Percentiles rank a stretch among this genome's conserved stretches.
phyloP scores from a whole-genome alignment of 2,329 filamentous ascomycete species.

The Fusarium aywerte region DNA sequence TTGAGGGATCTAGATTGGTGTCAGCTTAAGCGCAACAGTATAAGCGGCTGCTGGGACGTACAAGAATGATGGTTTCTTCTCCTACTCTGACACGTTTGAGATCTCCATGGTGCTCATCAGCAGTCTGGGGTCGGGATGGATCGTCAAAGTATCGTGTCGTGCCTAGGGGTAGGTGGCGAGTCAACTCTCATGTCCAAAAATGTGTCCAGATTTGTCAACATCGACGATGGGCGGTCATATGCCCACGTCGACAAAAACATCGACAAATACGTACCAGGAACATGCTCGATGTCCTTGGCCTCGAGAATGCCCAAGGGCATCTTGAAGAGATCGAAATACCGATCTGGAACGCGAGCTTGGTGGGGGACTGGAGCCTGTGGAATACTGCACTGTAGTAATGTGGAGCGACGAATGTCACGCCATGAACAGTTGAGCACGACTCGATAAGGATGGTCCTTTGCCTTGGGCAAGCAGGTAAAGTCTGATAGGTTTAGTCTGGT shows the following conservation, averaged over 20 bases:
- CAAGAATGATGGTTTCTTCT: slow-evolving; percentile 77
- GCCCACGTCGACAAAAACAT: background rate
- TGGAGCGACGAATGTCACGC: slow-evolving; percentile 25
- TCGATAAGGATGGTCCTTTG: background rate
- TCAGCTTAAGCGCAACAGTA: slow-evolving; percentile 22
- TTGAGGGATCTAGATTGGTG: slow-evolving; percentile 69
- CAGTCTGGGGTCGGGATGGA: slow-evolving; percentile 59
- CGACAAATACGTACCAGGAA: slow-evolving; percentile 70
- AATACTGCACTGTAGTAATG: background rate
- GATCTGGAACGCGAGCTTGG: slow-evolving; percentile 13
- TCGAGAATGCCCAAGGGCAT: slow-evolving; percentile 76
- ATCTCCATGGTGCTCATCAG: slow-evolving; percentile 54
- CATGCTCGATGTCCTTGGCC: slow-evolving; percentile 71
- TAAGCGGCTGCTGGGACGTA: slow-evolving; percentile 60
- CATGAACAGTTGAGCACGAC: slow-evolving; percentile 1
- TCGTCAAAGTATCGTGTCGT: slow-evolving; percentile 74
- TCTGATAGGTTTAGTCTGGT: slow-evolving; percentile 5
- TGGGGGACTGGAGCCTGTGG: slow-evolving; percentile 6
- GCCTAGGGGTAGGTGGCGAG: slow-evolving; percentile 53
- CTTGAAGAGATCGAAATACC: slow-evolving; percentile 26
- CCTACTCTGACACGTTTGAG: slow-evolving; percentile 80
- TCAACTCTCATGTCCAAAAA: slow-evolving; percentile 26
- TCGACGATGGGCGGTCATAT: background rate
- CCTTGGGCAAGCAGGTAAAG: background rate
- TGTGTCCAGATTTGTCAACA: background rate